Evolutionary conservation across 148 eudicot genomes (phyloP).

Genomic region (Rheum nobile): DNA sequence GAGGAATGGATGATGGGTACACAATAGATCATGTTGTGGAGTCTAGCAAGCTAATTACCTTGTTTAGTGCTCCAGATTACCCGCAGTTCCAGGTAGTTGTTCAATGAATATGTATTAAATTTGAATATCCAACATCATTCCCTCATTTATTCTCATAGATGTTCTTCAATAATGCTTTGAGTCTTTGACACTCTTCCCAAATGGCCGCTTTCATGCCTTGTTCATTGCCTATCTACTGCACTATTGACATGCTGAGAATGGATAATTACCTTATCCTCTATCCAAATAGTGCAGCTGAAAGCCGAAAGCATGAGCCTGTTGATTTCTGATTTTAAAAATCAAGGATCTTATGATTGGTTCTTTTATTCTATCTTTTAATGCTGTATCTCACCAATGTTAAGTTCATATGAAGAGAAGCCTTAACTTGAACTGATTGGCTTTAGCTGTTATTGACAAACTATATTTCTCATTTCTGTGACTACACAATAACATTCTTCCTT

Average conservation of each 20-base stretch:
- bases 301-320: not conserved
- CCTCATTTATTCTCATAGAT: not conserved
- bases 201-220: not conserved
- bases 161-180: not conserved
- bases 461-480: not conserved
- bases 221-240: not conserved
- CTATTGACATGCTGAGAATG: not conserved
- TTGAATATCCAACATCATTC: not conserved
- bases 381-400: no score
- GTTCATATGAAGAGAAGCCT: no score
- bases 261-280: not conserved
- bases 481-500: not conserved
- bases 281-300: not conserved
- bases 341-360: not conserved
- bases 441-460: not conserved
- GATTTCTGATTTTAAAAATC: not conserved
- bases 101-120: not conserved
- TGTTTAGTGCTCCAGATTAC: constrained; percentile 96
- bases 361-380: no score
- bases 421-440: no score
- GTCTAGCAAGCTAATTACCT: constrained; percentile 85
- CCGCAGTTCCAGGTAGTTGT: constrained; percentile 88
- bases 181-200: not conserved
- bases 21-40: constrained; percentile 90
- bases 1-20: constrained; percentile 89